A percentile compares a stretch with the other conserved stretches of the same genome.
Evolutionary conservation across 352 stramenopile genomes (phyloP).

Genomic region (Elongisporangium senticosum): DNA sequence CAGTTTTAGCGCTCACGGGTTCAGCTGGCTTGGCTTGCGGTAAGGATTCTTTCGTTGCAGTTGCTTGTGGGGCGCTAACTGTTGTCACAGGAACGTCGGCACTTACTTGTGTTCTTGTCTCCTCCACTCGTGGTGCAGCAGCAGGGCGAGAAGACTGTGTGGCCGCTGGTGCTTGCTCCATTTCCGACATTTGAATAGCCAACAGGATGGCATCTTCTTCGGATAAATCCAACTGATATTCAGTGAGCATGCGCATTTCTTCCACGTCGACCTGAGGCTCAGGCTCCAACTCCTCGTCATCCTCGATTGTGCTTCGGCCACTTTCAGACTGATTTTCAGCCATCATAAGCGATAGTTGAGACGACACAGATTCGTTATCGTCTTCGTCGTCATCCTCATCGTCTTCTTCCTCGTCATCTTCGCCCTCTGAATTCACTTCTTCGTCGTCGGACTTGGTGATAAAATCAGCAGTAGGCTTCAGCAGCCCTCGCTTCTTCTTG

Average conservation of each 20-base stretch:
- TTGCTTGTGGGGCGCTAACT: neutral
- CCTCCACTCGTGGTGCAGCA: neutral
- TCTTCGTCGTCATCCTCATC: constrained; percentile 42
- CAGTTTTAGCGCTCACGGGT: neutral
- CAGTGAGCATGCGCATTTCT: constrained; percentile 40
- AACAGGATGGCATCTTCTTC: constrained; percentile 66
- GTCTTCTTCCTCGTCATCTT: constrained; percentile 42
- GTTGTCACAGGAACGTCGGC: neutral
- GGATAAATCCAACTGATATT: constrained; percentile 66
- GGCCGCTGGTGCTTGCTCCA: constrained; percentile 7
- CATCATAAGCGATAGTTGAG: constrained; percentile 35
- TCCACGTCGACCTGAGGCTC: constrained; percentile 21
- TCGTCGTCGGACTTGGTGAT: constrained; percentile 26
- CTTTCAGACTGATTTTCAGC: constrained; percentile 59
- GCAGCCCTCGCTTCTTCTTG: constrained; percentile 7
- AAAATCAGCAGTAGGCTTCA: constrained; percentile 14
- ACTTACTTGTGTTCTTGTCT: neutral
- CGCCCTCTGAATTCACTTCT: constrained; percentile 22
- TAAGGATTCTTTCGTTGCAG: constrained; percentile 4
- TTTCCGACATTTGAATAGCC: constrained; percentile 57
- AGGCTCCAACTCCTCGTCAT: constrained; percentile 22
- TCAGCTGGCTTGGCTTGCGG: neutral
- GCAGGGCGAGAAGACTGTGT: neutral
- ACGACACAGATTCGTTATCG: constrained; percentile 19
- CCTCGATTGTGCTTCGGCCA: constrained; percentile 32